Conservation (phyloP, 2,329 filamentous ascomycete genomes). For the Aspergillus piperis region DNA sequence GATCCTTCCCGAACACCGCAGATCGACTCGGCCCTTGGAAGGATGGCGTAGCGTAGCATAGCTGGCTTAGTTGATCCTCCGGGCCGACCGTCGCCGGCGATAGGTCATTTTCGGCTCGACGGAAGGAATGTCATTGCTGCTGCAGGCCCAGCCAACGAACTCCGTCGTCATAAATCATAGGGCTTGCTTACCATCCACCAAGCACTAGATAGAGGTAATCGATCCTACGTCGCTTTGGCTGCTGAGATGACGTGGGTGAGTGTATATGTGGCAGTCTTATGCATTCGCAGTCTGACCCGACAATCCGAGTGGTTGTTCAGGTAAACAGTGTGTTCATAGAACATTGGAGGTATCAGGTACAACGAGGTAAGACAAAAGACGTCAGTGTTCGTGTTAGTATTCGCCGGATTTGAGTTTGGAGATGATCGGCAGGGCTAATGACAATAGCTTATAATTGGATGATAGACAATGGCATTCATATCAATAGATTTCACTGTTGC, state of each 20-base stretch:
- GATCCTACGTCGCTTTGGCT: not conserved
- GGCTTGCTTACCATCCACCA: not conserved
- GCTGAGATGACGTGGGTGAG: not conserved
- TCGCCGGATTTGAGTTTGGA: not conserved
- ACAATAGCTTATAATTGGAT: not conserved
- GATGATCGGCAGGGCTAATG: not conserved
- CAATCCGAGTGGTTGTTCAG: not conserved
- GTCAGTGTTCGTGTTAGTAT: not conserved
- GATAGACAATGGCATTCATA: not conserved
- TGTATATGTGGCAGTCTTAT: not conserved
- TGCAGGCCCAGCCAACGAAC: not conserved
- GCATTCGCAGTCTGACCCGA: not conserved
- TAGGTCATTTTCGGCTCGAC: too few species aligned
- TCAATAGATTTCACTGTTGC: not conserved
- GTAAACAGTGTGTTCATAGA: too few species aligned
- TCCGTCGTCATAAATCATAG: not conserved
- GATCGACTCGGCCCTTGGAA: not conserved
- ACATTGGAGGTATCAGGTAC: not conserved
- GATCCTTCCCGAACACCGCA: not conserved
- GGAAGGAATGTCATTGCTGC: not conserved
- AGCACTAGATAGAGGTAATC: not conserved
- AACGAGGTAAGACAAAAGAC: too few species aligned
- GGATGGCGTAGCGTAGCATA: not conserved
- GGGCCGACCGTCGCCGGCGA: too few species aligned
- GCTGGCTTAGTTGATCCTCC: too few species aligned